Evolutionary conservation across 805 yeast genomes (phyloP).

Genomic region (Nakazawaea ernobii): DNA sequence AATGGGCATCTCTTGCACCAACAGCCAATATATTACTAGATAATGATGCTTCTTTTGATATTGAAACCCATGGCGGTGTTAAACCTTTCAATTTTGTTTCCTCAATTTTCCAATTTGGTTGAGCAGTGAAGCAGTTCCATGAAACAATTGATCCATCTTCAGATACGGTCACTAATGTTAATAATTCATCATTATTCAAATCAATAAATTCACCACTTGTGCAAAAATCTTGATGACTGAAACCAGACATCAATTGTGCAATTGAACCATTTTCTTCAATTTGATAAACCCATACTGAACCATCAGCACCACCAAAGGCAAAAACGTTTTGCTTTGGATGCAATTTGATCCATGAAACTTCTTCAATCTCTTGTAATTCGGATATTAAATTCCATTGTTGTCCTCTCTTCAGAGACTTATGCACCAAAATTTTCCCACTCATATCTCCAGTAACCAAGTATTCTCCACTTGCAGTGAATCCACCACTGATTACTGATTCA

Average conservation of each 20-base stretch:
- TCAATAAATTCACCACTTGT: slow-evolving; percentile 75
- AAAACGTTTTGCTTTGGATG: slow-evolving; percentile 76
- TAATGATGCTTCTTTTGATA: slow-evolving; percentile 46
- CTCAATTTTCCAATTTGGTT: slow-evolving; percentile 60
- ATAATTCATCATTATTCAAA: slow-evolving; percentile 46
- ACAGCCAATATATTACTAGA: slow-evolving; percentile 53
- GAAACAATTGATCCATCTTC: slow-evolving; percentile 83
- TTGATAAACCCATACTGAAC: slow-evolving; percentile 91
- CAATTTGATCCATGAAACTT: slow-evolving; percentile 73
- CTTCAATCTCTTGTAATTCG: slow-evolving; percentile 82
- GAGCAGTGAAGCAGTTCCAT: slow-evolving; percentile 85
- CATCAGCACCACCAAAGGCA: slow-evolving; percentile 91
- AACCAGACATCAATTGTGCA: slow-evolving; percentile 72
- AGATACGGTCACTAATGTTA: slow-evolving; percentile 67
- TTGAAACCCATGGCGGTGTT: slow-evolving; percentile 84
- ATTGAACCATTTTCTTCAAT: slow-evolving; percentile 51
- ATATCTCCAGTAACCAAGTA: slow-evolving; percentile 87
- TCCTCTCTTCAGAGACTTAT: slow-evolving; percentile 67
- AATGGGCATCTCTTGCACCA: slow-evolving; percentile 85
- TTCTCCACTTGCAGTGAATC: slow-evolving; percentile 77
- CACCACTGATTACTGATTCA: slow-evolving; percentile 83
- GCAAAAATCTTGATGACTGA: slow-evolving; percentile 75
- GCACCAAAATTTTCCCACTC: slow-evolving; percentile 80
- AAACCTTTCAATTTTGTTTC: slow-evolving; percentile 66
- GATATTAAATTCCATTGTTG: slow-evolving; percentile 73